These are phyloP conservation scores for Homolaphlyctis polyrhiza DNA, from an alignment of 371 early-diverging fungal genomes.

Conservation along the genomic window DNA sequence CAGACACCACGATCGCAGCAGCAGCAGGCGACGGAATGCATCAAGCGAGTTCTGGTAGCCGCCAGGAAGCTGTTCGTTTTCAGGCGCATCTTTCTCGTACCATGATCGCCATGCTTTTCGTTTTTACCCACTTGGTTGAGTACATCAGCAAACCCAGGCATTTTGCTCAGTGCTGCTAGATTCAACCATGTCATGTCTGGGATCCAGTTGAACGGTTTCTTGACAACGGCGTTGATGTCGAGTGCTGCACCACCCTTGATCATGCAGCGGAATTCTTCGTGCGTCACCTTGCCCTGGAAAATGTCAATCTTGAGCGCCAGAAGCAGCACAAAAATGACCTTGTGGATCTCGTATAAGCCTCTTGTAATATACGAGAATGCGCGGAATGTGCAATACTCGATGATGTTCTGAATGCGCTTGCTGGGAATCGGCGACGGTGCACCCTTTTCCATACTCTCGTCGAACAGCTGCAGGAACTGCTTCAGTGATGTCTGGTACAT, in stretches of 20 bases:
- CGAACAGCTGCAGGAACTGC: conserved; percentile 59
- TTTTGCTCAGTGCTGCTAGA: conserved; percentile 50
- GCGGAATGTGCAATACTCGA: conserved; percentile 57
- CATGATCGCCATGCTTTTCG: conserved; percentile 56
- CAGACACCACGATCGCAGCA: conserved; percentile 52
- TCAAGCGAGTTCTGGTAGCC: conserved; percentile 53
- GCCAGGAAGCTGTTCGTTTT: conserved; percentile 49
- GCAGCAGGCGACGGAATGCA: conserved; percentile 46
- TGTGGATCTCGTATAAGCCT: conserved; percentile 57
- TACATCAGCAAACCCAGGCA: conserved; percentile 52
- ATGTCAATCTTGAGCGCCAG: conserved; percentile 57
- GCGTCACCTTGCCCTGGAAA: conserved; percentile 34
- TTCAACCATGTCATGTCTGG: conserved; percentile 62
- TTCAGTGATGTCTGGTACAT: conserved; percentile 59
- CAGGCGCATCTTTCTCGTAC: conserved; percentile 59
- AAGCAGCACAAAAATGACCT: conserved; percentile 52
- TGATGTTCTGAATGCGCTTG: conserved; percentile 60
- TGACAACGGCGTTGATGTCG: conserved; percentile 54
- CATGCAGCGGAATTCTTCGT: conserved; percentile 57
- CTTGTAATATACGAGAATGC: conserved; percentile 49
- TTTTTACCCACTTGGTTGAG: conserved; percentile 57
- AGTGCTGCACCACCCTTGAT: conserved; percentile 57
- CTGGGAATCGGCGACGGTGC: conserved; percentile 51
- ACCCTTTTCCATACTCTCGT: conserved; percentile 56
- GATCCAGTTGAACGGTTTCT: conserved; percentile 62